Evolutionary conservation across 2,329 filamentous ascomycete species (phyloP).

Genomic region (Emericellopsis cladophorae): DNA sequence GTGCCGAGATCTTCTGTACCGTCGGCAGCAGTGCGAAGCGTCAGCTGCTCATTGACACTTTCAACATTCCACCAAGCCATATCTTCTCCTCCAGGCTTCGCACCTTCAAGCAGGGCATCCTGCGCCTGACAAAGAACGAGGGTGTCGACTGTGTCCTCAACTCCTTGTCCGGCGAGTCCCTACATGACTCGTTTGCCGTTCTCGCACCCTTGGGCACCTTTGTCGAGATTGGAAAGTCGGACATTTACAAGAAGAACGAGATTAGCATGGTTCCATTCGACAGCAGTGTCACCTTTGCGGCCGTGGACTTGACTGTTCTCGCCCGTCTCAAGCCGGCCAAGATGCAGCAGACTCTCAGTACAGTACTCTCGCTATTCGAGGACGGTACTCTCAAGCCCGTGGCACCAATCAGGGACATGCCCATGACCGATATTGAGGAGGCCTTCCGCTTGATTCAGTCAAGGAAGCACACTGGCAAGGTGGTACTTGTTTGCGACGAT

Average conservation of each 20-base stretch:
- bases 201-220: slow-evolving; percentile 20
- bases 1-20: slow-evolving; percentile 10
- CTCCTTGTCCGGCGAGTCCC: slow-evolving; percentile 23
- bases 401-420: slow-evolving; percentile 11
- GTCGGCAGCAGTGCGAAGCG: slow-evolving; percentile 19
- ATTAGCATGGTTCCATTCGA: slow-evolving; percentile 37
- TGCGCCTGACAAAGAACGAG: slow-evolving; percentile 19
- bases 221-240: slow-evolving; percentile 21
- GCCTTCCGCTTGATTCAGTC: slow-evolving; percentile 30
- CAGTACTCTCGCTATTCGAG: no score
- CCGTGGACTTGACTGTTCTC: slow-evolving; percentile 30
- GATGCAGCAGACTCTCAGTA: no score
- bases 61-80: slow-evolving; percentile 19
- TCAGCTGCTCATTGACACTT: slow-evolving; percentile 20
- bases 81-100: slow-evolving; percentile 14
- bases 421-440: slow-evolving; percentile 14
- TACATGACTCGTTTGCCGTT: slow-evolving; percentile 22
- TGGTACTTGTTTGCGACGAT: slow-evolving; percentile 17
- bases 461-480: slow-evolving; percentile 26
- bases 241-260: slow-evolving; percentile 14
- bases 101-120: slow-evolving; percentile 8
- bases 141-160: slow-evolving; percentile 62
- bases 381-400: slow-evolving; percentile 6
- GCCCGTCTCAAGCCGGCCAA: no score
- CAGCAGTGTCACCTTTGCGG: slow-evolving; percentile 30